Percentiles rank a stretch among this genome's conserved stretches.
phyloP scores from a whole-genome alignment of 345 rosid species.

The Eucalyptus grandis region DNA sequence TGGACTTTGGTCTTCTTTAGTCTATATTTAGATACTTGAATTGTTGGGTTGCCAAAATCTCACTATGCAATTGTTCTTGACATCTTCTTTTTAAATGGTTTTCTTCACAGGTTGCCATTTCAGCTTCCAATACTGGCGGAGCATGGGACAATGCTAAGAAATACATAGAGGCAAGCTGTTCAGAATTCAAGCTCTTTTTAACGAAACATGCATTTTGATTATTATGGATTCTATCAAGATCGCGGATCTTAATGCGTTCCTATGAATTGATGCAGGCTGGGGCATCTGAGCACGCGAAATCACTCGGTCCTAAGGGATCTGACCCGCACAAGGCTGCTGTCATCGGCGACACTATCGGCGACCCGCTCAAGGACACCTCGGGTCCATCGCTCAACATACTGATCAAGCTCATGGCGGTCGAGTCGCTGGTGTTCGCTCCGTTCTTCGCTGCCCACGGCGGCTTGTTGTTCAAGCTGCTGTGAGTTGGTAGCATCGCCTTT shows the following conservation, averaged over 20 bases:
- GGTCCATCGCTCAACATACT: slow-evolving; percentile 68
- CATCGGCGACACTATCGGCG: slow-evolving; percentile 66
- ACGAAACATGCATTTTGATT: not conserved
- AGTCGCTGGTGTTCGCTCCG: slow-evolving; percentile 62
- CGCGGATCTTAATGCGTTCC: too few species aligned
- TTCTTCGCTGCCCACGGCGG: slow-evolving; percentile 70
- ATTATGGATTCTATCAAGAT: not conserved
- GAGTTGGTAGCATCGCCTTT: not conserved
- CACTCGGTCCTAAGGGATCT: slow-evolving; percentile 61
- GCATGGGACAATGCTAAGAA: slow-evolving; percentile 75
- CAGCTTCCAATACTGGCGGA: slow-evolving; percentile 71
- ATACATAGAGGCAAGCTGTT: slow-evolving; percentile 42
- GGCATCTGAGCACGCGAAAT: slow-evolving; percentile 40
- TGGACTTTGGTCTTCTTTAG: not conserved
- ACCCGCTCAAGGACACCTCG: slow-evolving; percentile 64
- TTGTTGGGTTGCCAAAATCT: not conserved
- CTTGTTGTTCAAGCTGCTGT: slow-evolving; percentile 41
- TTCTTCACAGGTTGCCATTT: slow-evolving; percentile 41
- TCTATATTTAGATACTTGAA: not conserved
- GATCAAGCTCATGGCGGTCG: slow-evolving; percentile 78
- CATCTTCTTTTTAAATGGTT: not conserved
- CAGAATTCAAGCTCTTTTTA: not conserved
- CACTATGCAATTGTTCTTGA: not conserved
- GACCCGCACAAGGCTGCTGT: slow-evolving; percentile 70
- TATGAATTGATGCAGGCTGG: slow-evolving; percentile 26